Percentiles rank a stretch among this genome's conserved stretches.
Evolutionary conservation across 495 filamentous ascomycete genomes (phyloP).

Genomic region (Podospora conica): DNA sequence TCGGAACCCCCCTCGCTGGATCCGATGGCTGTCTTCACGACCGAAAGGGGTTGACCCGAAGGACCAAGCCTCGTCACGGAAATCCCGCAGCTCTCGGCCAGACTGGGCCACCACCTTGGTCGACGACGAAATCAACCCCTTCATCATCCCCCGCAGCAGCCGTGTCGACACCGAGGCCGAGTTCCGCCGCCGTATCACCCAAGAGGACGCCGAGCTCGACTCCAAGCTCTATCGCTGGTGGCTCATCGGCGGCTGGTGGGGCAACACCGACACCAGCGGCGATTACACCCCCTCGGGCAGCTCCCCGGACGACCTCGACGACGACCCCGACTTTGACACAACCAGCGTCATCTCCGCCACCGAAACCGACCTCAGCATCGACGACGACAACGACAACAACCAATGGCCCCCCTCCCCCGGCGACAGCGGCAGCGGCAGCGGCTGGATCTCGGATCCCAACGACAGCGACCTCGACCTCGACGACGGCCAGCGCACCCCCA

Average conservation of each 20-base stretch:
- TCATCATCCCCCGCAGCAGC: conserved; percentile 50
- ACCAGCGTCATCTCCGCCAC: conserved; percentile 69
- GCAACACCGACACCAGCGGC: conserved; percentile 67
- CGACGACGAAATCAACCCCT: conserved; percentile 43
- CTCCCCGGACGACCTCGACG: conserved; percentile 12
- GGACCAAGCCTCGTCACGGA: conserved; percentile 41
- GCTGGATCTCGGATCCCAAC: conserved; percentile 3
- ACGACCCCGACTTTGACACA: conserved; percentile 60
- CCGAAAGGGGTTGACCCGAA: conserved; percentile 28
- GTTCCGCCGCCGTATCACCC: conserved; percentile 52
- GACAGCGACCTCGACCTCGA: conserved; percentile 34
- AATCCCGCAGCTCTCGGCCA: conserved; percentile 5
- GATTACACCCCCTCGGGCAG: conserved; percentile 49
- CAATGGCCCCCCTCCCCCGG: neutral
- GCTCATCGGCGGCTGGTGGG: conserved; percentile 74
- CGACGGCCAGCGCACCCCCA: conserved; percentile 72
- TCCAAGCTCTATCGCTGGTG: conserved; percentile 74
- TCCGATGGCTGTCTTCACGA: conserved; percentile 47
- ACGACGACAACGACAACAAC: neutral
- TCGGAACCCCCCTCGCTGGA: conserved; percentile 53
- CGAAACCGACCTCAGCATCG: conserved; percentile 12
- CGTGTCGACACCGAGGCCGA: conserved; percentile 74
- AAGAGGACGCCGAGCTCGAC: conserved; percentile 59
- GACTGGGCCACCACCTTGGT: conserved; percentile 13
- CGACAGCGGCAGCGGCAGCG: neutral